Evolutionary conservation across 2,329 filamentous ascomycete species (phyloP).

Genomic region (Trichoderma hamatum): DNA sequence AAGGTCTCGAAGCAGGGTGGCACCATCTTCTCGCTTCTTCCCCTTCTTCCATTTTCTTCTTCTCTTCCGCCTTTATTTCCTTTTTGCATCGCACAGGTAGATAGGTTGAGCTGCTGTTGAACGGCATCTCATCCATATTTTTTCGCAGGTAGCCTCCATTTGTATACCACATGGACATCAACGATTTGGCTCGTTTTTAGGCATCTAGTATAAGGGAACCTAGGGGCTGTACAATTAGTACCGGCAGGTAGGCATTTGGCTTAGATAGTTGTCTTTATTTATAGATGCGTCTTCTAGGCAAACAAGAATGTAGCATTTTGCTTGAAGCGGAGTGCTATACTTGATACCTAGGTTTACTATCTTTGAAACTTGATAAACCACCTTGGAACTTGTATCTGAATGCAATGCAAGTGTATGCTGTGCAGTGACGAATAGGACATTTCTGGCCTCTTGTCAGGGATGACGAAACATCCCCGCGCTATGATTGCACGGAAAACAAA

Average conservation of each 20-base stretch:
- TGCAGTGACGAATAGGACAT: background rate
- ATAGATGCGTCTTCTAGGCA: background rate
- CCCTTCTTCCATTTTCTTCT: background rate
- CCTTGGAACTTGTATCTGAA: too few species aligned
- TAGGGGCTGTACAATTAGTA: constrained; percentile 9
- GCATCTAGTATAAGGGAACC: background rate
- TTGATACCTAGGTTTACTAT: background rate
- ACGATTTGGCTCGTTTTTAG: background rate
- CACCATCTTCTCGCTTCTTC: background rate
- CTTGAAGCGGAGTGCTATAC: background rate
- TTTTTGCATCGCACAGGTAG: constrained; percentile 5
- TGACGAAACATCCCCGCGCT: background rate
- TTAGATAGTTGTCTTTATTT: background rate
- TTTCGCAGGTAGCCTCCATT: background rate
- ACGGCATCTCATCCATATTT: background rate
- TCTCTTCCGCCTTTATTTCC: background rate
- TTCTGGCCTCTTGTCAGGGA: background rate
- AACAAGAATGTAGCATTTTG: background rate
- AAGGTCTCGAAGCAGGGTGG: constrained; percentile 6
- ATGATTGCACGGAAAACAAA: constrained; percentile 15
- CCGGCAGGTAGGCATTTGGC: background rate
- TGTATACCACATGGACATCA: background rate
- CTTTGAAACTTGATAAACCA: background rate
- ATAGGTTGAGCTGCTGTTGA: constrained; percentile 16
- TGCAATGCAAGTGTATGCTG: background rate